Evolutionary conservation across 352 stramenopile genomes (phyloP).

Genomic region (Phytophthora fragariae): DNA sequence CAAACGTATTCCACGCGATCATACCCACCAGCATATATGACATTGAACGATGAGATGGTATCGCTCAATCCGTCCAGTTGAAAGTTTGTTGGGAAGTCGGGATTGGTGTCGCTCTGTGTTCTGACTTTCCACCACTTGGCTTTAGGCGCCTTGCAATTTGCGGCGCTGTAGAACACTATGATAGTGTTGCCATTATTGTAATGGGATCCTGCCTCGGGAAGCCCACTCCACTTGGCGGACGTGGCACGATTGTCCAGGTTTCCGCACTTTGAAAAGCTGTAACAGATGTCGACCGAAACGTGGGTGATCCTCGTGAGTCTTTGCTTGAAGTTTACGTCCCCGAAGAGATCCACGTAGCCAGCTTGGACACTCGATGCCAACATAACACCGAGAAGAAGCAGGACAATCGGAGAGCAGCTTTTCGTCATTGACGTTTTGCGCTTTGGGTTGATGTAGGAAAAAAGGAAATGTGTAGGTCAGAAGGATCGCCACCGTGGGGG

Average conservation of each 20-base stretch:
- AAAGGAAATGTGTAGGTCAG: not conserved
- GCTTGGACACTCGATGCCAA: not conserved
- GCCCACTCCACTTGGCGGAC: not conserved
- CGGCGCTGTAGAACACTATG: not conserved
- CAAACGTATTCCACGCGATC: not conserved
- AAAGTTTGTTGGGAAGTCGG: not conserved
- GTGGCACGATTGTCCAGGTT: not conserved
- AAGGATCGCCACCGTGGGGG: too few relatives aligned
- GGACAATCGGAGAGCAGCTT: not conserved
- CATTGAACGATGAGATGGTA: not conserved
- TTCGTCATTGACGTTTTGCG: not conserved
- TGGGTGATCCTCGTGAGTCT: not conserved
- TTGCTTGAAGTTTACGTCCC: not conserved
- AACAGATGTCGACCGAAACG: not conserved
- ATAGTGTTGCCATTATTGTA: not conserved
- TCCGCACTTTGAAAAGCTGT: not conserved
- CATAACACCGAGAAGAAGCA: not conserved
- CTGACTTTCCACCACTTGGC: not conserved
- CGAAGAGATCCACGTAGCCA: not conserved
- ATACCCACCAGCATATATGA: not conserved
- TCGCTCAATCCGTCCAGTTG: not conserved
- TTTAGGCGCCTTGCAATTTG: not conserved
- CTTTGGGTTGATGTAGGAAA: not conserved
- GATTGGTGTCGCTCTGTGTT: not conserved
- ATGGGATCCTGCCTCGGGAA: not conserved